These are phyloP conservation scores for Nakazawaea ishiwadae DNA, from an alignment of 805 yeast species.

Conservation along the genomic window DNA sequence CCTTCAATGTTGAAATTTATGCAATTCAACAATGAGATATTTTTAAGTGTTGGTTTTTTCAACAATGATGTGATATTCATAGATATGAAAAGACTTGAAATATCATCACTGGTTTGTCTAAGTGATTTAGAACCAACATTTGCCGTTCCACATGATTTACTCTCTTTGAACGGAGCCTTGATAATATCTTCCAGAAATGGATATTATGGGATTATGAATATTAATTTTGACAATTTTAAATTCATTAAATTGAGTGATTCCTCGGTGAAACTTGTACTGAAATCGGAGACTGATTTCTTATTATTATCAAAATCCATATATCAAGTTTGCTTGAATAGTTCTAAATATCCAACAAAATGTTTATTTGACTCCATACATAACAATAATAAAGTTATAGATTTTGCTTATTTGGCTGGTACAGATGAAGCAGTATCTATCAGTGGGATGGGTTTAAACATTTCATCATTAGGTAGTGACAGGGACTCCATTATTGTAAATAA, in stretches of 20 bases:
- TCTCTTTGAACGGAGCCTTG: background rate
- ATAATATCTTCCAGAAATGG: constrained; percentile 10
- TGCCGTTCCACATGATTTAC: constrained; percentile 9
- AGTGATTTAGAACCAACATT: background rate
- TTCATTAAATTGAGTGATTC: constrained; percentile 6
- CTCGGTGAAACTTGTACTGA: background rate
- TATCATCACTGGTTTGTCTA: background rate
- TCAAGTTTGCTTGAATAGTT: constrained; percentile 20
- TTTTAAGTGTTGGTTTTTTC: constrained; percentile 8
- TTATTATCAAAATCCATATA: constrained; percentile 22
- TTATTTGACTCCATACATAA: constrained; percentile 18
- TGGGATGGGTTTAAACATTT: constrained; percentile 4
- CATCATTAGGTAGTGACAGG: background rate
- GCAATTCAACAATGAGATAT: background rate
- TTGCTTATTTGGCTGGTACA: background rate
- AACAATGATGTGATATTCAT: constrained; percentile 2
- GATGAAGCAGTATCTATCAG: constrained; percentile 2
- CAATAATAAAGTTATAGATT: background rate
- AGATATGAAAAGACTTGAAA: background rate
- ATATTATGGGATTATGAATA: constrained; percentile 1
- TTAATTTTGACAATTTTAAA: background rate
- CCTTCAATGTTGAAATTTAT: constrained; percentile 11
- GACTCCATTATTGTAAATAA: background rate
- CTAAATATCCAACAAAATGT: constrained; percentile 23
- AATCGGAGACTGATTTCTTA: constrained; percentile 10